These are phyloP conservation scores for Wickerhamiella musiphila DNA, from an alignment of 805 yeast genomes.

Conservation along the genomic window DNA sequence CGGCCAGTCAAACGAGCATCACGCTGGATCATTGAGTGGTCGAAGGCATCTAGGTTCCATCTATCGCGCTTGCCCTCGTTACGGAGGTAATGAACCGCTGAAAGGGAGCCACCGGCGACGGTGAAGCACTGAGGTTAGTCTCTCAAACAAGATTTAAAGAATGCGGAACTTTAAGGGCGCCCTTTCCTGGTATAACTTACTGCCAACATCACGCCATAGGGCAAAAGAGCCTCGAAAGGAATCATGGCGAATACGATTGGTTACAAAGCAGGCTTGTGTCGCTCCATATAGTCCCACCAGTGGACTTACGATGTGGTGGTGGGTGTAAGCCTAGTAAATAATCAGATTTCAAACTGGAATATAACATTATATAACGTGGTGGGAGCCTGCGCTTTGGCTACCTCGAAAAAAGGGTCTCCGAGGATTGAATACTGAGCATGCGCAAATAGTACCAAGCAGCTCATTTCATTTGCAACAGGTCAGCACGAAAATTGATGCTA, in stretches of 20 bases:
- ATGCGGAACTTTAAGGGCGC: background rate
- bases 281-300: no score
- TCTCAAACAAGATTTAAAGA: background rate
- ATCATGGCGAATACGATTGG: conserved; percentile 26
- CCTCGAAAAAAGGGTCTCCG: no score
- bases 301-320: no score
- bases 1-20: conserved; percentile 65
- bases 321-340: no score
- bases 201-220: conserved; percentile 39
- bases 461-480: no score
- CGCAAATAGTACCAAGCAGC: no score
- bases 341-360: no score
- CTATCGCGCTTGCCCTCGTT: conserved; percentile 39
- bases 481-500: no score
- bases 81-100: conserved; percentile 26
- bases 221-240: conserved; percentile 53
- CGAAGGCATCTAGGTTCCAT: conserved; percentile 37
- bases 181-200: conserved; percentile 21
- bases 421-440: no score
- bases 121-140: conserved; percentile 26
- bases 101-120: conserved; percentile 36
- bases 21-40: conserved; percentile 40
- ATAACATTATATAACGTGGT: no score
- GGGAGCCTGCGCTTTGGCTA: no score
- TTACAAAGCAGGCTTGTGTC: no score